Conservation (phyloP, 768 basidiomycete species). For the Russula vinacea region DNA sequence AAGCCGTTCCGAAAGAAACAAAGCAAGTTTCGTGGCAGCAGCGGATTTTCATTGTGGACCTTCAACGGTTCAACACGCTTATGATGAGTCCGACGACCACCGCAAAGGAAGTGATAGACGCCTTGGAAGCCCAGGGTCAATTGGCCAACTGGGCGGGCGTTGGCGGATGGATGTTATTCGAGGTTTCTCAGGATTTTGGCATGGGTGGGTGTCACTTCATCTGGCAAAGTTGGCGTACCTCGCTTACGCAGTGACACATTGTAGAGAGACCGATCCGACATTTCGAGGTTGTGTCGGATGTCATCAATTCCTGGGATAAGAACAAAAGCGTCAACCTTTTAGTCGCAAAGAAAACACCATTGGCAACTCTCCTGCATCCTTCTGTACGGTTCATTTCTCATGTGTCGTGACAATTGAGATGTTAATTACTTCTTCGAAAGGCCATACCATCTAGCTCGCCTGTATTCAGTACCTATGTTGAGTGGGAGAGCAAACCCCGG, state of each 20-base stretch:
- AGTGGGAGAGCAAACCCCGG: slow-evolving; percentile 86
- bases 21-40: slow-evolving; percentile 49
- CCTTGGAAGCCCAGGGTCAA: slow-evolving; percentile 63
- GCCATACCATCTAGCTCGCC: slow-evolving; percentile 48
- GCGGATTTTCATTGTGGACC: slow-evolving; percentile 72
- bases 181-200: slow-evolving; percentile 86
- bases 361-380: slow-evolving; percentile 57
- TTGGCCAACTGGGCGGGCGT: slow-evolving; percentile 55
- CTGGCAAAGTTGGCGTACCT: neutral
- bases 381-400: slow-evolving; percentile 43
- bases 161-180: slow-evolving; percentile 87
- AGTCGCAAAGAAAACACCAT: slow-evolving; percentile 68
- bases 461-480: slow-evolving; percentile 60
- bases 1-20: slow-evolving; percentile 16
- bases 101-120: slow-evolving; percentile 68
- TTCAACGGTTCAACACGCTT: slow-evolving; percentile 72
- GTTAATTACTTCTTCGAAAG: slow-evolving; percentile 40
- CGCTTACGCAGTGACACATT: slow-evolving; percentile 5
- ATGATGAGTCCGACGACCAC: slow-evolving; percentile 64
- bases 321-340: slow-evolving; percentile 78
- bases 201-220: slow-evolving; percentile 63
- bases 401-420: slow-evolving; percentile 13
- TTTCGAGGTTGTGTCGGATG: slow-evolving; percentile 78
- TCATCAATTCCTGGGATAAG: slow-evolving; percentile 86
- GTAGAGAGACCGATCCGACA: slow-evolving; percentile 86